Percentiles rank a stretch among this genome's conserved stretches.
Evolutionary conservation across 306 rosid species (phyloP).

Genomic region (Cicer cuneatum): DNA sequence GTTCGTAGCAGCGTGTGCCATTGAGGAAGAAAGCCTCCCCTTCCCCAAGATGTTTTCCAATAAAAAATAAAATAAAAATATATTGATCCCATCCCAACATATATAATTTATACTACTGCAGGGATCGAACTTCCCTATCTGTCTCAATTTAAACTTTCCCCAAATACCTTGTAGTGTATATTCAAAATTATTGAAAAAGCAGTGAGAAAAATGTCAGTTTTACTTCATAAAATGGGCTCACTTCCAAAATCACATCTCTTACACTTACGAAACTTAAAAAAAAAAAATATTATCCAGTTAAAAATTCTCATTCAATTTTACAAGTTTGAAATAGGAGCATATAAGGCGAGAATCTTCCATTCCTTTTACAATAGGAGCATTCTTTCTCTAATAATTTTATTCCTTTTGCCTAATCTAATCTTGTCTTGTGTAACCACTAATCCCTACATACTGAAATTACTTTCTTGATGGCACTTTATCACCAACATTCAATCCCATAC

Average conservation of each 20-base stretch:
- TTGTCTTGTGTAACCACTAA: background rate
- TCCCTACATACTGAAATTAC: conserved; percentile 2
- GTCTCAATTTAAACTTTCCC: background rate
- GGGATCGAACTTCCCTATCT: conserved; percentile 9
- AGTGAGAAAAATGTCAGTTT: conserved; percentile 6
- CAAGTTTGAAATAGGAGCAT: conserved; percentile 3
- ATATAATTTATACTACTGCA: background rate
- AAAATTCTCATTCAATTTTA: conserved; percentile 22
- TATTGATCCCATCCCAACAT: background rate
- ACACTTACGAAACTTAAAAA: conserved; percentile 8
- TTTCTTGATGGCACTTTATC: background rate
- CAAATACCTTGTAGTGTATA: background rate
- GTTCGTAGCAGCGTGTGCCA: conserved; percentile 3
- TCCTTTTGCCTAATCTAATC: conserved; percentile 10
- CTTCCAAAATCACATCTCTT: conserved; percentile 9
- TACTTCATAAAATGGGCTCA: conserved; percentile 13
- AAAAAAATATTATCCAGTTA: background rate
- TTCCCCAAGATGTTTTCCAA: conserved; percentile 1
- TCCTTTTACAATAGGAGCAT: background rate
- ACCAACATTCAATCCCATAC: background rate
- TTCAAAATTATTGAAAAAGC: conserved; percentile 7
- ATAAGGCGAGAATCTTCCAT: background rate
- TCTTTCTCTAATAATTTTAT: conserved; percentile 6
- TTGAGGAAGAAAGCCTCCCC: background rate
- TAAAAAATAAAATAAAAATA: background rate